phyloP scores from a whole-genome alignment of 768 basidiomycete species.

The Rhizopogon vinicolor region DNA sequence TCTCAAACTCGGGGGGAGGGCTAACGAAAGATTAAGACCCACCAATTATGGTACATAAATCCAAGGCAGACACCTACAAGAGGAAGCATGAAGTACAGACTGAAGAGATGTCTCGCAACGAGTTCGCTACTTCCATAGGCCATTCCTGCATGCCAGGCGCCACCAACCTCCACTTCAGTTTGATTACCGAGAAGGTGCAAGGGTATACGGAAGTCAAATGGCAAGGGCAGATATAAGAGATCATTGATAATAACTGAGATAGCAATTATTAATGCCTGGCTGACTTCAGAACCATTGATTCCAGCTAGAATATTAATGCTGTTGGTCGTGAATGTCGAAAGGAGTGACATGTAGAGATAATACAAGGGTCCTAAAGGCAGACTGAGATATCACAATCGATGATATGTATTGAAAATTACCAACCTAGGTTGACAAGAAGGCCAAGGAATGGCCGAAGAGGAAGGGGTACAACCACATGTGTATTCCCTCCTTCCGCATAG shows the following conservation, averaged over 20 bases:
- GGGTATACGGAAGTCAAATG: constrained; percentile 67
- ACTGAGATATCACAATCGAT: constrained; percentile 1
- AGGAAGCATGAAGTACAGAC: constrained; percentile 95
- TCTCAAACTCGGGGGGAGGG: not conserved
- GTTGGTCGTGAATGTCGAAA: constrained; percentile 97
- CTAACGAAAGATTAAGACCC: constrained; percentile 19
- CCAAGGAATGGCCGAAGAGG: constrained; percentile 71
- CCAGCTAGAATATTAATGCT: constrained; percentile 99
- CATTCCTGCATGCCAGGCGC: constrained; percentile 81
- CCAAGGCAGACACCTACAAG: constrained; percentile 86
- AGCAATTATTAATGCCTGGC: constrained; percentile 90
- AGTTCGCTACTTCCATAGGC: constrained; percentile 81
- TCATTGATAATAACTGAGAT: constrained; percentile 90
- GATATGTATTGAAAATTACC: constrained; percentile 15
- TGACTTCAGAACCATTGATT: constrained; percentile 94
- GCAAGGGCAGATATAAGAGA: constrained; percentile 90
- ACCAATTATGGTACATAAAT: constrained; percentile 97
- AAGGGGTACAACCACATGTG: constrained; percentile 90
- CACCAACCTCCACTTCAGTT: constrained; percentile 69
- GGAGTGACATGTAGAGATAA: constrained; percentile 92
- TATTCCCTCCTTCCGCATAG: constrained; percentile 91
- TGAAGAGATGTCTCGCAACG: constrained; percentile 91
- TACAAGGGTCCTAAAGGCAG: constrained; percentile 74
- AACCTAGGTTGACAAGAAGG: constrained; percentile 84
- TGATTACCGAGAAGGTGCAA: constrained; percentile 63